These are phyloP conservation scores for Meripilus lineatus DNA, from an alignment of 1,284 basidiomycete genomes.

Conservation along the genomic window DNA sequence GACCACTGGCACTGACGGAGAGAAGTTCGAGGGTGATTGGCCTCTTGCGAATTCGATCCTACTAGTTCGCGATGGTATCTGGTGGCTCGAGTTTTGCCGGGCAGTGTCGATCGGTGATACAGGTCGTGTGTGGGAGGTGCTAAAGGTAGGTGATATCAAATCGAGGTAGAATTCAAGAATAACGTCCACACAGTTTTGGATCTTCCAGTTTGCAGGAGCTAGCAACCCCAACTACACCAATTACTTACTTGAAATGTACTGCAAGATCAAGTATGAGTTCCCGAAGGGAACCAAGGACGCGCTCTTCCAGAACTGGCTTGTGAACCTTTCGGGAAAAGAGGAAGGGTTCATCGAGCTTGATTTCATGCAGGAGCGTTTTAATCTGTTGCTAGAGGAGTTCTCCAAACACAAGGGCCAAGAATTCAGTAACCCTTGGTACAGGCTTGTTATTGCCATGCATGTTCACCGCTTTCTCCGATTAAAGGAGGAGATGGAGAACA, in stretches of 20 bases:
- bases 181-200: conserved; percentile 13
- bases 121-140: conserved; percentile 8
- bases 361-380: conserved; percentile 20
- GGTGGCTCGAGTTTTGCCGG: conserved; percentile 10
- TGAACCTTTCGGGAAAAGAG: conserved; percentile 13
- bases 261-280: conserved; percentile 15
- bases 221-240: conserved; percentile 14
- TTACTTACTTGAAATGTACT: conserved; percentile 16
- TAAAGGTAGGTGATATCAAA: conserved; percentile 9
- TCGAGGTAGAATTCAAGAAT: not conserved
- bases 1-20: no score
- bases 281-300: conserved; percentile 3
- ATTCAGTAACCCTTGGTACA: conserved; percentile 26
- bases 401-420: conserved; percentile 25
- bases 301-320: conserved; percentile 19
- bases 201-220: conserved; percentile 16
- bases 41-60: conserved; percentile 9
- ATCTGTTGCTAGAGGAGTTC: conserved; percentile 16
- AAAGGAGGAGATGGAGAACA: conserved; percentile 26
- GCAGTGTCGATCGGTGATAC: conserved; percentile 10
- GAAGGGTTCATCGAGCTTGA: conserved; percentile 18
- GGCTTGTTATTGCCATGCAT: conserved; percentile 22
- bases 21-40: conserved; percentile 9
- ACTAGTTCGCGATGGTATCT: conserved; percentile 11
- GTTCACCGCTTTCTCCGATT: conserved; percentile 26